phyloP scores from a whole-genome alignment of 495 filamentous ascomycete species.

The Aspergillus saccharolyticus region DNA sequence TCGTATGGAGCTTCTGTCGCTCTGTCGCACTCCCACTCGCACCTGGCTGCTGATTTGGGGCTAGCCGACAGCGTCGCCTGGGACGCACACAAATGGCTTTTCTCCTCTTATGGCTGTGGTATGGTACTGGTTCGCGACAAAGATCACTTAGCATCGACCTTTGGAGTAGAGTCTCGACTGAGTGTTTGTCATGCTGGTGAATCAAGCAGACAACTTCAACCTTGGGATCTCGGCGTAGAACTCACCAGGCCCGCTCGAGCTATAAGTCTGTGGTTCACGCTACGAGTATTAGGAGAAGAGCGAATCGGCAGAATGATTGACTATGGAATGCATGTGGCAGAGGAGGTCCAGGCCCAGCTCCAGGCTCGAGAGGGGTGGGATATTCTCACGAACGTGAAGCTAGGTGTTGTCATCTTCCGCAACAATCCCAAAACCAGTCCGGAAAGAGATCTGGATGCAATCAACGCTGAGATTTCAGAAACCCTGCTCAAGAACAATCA shows the following conservation, averaged over 20 bases:
- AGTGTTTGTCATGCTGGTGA: neutral
- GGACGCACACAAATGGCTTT: conserved; percentile 33
- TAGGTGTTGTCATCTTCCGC: conserved; percentile 4
- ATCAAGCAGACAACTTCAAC: neutral
- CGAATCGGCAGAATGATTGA: conserved; percentile 1
- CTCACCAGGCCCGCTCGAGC: conserved; percentile 4
- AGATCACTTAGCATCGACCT: neutral
- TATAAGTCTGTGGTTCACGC: conserved; percentile 8
- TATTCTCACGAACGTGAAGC: neutral
- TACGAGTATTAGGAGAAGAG: conserved; percentile 4
- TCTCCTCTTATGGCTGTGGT: conserved; percentile 20
- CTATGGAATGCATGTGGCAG: neutral
- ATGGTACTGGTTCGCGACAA: neutral
- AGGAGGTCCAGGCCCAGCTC: neutral
- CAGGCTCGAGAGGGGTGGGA: neutral
- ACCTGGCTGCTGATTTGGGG: conserved; percentile 8
- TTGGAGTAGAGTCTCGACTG: neutral
- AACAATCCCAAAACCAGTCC: neutral
- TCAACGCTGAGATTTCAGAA: neutral
- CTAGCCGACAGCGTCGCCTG: conserved; percentile 24
- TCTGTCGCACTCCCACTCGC: conserved; percentile 12
- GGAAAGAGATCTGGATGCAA: neutral
- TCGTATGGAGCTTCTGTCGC: conserved; percentile 26
- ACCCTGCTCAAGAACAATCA: neutral
- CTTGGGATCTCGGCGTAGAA: conserved; percentile 1